Evolutionary conservation across 1,284 basidiomycete genomes (phyloP).

Genomic region (Leccinum griseonigrum): DNA sequence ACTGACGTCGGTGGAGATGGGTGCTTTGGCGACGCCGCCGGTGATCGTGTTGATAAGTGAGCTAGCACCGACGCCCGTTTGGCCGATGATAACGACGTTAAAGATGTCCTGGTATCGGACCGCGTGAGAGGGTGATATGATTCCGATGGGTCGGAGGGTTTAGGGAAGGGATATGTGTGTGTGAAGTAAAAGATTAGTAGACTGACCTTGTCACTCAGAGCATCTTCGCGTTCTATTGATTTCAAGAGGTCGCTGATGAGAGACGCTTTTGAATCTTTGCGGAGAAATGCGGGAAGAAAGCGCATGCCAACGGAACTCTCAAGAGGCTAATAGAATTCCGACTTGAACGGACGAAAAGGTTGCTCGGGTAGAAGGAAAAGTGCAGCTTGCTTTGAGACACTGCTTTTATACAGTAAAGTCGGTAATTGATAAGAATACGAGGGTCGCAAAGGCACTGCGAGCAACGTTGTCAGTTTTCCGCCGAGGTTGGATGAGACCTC

Average conservation of each 20-base stretch:
- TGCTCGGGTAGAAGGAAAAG: slow-evolving; percentile 12
- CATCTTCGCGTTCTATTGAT: slow-evolving; percentile 21
- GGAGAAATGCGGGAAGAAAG: slow-evolving; percentile 27
- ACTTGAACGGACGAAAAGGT: slow-evolving; percentile 1
- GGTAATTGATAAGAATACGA: neutral
- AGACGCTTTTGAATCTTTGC: slow-evolving; percentile 27
- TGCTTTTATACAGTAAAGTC: slow-evolving; percentile 5
- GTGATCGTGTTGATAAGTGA: slow-evolving; percentile 29
- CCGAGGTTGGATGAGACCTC: slow-evolving; percentile 15
- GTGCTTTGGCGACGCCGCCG: slow-evolving; percentile 11
- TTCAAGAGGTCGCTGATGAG: slow-evolving; percentile 26
- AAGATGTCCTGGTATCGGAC: slow-evolving; percentile 22
- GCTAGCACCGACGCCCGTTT: slow-evolving; percentile 29
- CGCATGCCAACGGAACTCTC: slow-evolving; percentile 17
- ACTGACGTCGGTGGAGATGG: slow-evolving; percentile 29
- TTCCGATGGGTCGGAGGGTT: neutral
- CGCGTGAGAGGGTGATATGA: slow-evolving; percentile 6
- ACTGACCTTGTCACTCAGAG: slow-evolving; percentile 24
- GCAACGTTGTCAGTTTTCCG: slow-evolving; percentile 13
- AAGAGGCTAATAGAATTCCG: neutral
- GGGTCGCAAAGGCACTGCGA: slow-evolving; percentile 4
- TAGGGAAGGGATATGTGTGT: neutral
- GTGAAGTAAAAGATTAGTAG: neutral
- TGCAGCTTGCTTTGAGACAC: slow-evolving; percentile 10
- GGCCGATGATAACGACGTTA: slow-evolving; percentile 32